Evolutionary conservation across 495 filamentous ascomycete species (phyloP).

Genomic region (Polyplosphaeria fusca): DNA sequence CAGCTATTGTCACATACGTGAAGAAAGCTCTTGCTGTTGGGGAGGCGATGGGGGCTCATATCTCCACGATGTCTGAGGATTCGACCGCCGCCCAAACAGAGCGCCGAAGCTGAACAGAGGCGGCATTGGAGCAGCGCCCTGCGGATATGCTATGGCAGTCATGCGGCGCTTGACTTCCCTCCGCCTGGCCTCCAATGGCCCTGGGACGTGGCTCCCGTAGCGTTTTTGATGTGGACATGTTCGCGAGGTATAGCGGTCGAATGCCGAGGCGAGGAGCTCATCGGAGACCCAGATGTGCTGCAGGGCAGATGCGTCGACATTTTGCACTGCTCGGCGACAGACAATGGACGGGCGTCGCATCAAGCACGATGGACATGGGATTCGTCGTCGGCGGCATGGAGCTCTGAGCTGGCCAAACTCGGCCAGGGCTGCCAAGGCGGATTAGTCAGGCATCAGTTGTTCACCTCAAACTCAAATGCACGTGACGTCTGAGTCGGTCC

Average conservation of each 20-base stretch:
- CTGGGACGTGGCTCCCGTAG: constrained; percentile 37
- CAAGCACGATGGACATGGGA: constrained; percentile 20
- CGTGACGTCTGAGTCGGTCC: too few species aligned
- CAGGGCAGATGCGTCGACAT: neutral
- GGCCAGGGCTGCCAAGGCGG: neutral
- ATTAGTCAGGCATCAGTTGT: too few species aligned
- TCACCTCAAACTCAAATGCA: too few species aligned
- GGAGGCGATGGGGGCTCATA: constrained; percentile 27
- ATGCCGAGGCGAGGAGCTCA: constrained; percentile 13
- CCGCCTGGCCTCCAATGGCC: constrained; percentile 35
- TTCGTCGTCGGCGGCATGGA: neutral
- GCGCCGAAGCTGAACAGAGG: constrained; percentile 13
- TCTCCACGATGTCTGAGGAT: constrained; percentile 17
- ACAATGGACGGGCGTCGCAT: constrained; percentile 29
- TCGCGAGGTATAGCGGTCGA: constrained; percentile 15
- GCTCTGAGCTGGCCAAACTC: neutral
- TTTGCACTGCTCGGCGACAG: constrained; percentile 30
- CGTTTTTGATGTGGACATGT: constrained; percentile 18
- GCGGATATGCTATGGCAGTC: constrained; percentile 4
- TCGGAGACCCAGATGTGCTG: constrained; percentile 31
- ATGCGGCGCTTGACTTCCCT: constrained; percentile 27
- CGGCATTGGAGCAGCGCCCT: neutral
- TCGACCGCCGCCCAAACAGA: constrained; percentile 13
- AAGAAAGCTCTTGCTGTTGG: too few species aligned
- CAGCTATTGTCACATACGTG: too few species aligned